A percentile compares a stretch with the other conserved stretches of the same genome.
Evolutionary conservation across 495 filamentous ascomycete species (phyloP).

Genomic region (Usnea hakonensis): DNA sequence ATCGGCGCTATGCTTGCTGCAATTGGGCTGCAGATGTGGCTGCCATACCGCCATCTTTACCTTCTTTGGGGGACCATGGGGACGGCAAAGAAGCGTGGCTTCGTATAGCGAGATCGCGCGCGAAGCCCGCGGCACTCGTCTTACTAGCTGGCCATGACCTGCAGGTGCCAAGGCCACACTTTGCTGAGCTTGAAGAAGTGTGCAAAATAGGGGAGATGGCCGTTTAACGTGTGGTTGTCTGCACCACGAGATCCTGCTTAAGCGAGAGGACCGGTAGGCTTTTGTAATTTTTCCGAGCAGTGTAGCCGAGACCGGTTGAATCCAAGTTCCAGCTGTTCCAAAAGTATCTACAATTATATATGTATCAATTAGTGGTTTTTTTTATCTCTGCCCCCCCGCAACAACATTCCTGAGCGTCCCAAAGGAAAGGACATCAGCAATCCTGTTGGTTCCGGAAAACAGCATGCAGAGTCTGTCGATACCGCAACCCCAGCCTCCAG

Average conservation of each 20-base stretch:
- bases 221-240: slow-evolving; percentile 36
- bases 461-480: slow-evolving; percentile 87
- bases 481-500: slow-evolving; percentile 93
- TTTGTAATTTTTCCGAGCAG: slow-evolving; percentile 27
- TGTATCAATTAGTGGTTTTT: neutral
- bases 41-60: slow-evolving; percentile 61
- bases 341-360: neutral
- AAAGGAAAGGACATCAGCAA: slow-evolving; percentile 79
- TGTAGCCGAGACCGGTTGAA: neutral
- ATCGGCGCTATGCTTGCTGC: slow-evolving; percentile 64
- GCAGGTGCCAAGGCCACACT: slow-evolving; percentile 54
- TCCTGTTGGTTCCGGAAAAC: slow-evolving; percentile 64
- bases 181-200: slow-evolving; percentile 38
- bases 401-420: slow-evolving; percentile 71
- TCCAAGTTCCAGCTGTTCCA: neutral
- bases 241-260: slow-evolving; percentile 44
- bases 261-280: slow-evolving; percentile 35
- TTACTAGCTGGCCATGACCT: slow-evolving; percentile 60
- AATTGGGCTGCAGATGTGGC: slow-evolving; percentile 75
- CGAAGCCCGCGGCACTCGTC: slow-evolving; percentile 40
- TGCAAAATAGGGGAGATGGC: slow-evolving; percentile 30
- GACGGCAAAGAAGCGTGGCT: slow-evolving; percentile 35
- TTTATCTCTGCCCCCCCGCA: neutral
- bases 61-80: slow-evolving; percentile 50
- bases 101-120: slow-evolving; percentile 24